Conservation (phyloP, 352 stramenopile species). For the Pythium apleroticum region DNA sequence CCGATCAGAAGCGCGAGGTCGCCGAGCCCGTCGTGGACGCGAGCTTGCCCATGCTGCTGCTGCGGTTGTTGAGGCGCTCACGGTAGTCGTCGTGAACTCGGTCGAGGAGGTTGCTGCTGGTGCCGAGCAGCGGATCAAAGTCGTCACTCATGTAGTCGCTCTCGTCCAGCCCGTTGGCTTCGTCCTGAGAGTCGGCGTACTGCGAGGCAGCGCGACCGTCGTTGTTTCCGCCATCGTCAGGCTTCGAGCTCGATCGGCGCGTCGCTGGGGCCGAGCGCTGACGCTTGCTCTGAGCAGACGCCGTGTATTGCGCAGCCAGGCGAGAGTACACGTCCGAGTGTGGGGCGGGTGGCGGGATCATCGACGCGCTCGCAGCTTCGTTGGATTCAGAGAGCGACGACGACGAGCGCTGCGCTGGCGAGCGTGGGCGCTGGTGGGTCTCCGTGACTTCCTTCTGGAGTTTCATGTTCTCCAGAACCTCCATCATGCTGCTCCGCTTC, state of each 20-base stretch:
- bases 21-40: conserved; percentile 15
- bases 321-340: conserved; percentile 79
- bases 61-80: conserved; percentile 62
- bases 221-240: conserved; percentile 34
- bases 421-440: conserved; percentile 52
- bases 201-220: conserved; percentile 14
- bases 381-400: conserved; percentile 34
- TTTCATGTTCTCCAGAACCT: conserved; percentile 85
- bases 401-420: conserved; percentile 19
- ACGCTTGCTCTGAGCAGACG: conserved; percentile 80
- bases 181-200: conserved; percentile 34
- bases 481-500: conserved; percentile 69
- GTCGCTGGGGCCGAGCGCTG: conserved; percentile 37
- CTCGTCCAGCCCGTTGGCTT: conserved; percentile 32
- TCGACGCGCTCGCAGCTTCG: conserved; percentile 16
- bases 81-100: conserved; percentile 80
- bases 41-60: conserved; percentile 27
- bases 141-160: conserved; percentile 30
- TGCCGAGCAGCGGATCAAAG: conserved; percentile 68
- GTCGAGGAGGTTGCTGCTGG: conserved; percentile 53
- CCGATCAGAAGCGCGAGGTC: conserved; percentile 17
- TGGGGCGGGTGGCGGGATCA: conserved; percentile 51
- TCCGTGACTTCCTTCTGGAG: conserved; percentile 58
- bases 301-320: conserved; percentile 79
- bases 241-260: conserved; percentile 38